phyloP scores from a whole-genome alignment of 176 grass and related monocot genomes.

The Rhynchospora pubera region DNA sequence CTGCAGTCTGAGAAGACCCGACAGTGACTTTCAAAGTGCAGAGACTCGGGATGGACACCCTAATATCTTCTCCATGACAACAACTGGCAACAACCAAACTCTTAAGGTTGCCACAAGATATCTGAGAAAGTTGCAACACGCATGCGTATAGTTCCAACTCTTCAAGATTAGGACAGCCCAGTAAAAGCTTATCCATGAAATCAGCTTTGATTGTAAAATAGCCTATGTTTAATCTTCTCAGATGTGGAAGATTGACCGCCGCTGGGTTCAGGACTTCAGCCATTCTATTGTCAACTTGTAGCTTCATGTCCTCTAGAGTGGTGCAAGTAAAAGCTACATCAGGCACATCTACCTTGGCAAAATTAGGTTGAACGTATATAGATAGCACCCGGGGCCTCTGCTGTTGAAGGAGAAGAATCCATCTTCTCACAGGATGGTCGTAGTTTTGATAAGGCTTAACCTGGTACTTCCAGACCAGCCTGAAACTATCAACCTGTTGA shows the following conservation, averaged over 20 bases:
- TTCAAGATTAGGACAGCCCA: slow-evolving; percentile 1
- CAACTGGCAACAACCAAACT: slow-evolving; percentile 2
- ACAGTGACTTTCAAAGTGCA: neutral
- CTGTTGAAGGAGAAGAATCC: neutral
- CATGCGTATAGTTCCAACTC: neutral
- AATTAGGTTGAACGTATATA: neutral
- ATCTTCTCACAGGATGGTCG: neutral
- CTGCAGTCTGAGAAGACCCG: neutral
- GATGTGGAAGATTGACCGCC: neutral
- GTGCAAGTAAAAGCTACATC: neutral
- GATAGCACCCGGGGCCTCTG: neutral
- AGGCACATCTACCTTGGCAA: neutral
- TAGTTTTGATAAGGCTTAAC: neutral
- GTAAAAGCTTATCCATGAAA: neutral
- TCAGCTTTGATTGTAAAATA: neutral
- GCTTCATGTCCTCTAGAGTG: slow-evolving; percentile 3
- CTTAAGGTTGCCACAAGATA: neutral
- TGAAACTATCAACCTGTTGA: neutral
- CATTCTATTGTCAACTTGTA: neutral
- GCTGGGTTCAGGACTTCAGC: neutral
- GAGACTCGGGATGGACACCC: slow-evolving; percentile 2
- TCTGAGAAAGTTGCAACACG: neutral
- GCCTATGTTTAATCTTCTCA: neutral
- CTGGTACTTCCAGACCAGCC: neutral
- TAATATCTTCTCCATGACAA: neutral